Evolutionary conservation across 1,139 yeast species (phyloP).

Genomic region (Blastobotrys serpentis): DNA sequence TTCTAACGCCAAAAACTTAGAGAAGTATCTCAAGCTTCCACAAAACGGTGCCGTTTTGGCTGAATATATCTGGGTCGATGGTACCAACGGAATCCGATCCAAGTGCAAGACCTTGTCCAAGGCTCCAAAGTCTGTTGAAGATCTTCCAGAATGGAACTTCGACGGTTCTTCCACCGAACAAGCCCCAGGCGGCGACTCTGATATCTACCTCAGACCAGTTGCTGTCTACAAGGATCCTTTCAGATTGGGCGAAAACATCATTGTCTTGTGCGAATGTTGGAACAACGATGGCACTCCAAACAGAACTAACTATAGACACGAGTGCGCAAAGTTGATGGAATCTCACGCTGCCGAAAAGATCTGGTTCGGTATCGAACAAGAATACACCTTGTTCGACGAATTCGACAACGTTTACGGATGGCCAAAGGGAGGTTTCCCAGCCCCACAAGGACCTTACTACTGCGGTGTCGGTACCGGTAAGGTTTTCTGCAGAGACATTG

Average conservation of each 20-base stretch:
- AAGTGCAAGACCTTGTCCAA: conserved; percentile 83
- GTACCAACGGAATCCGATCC: conserved; percentile 88
- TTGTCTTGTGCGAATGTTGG: conserved; percentile 95
- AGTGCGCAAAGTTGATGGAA: conserved; percentile 91
- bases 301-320: conserved; percentile 97
- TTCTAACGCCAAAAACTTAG: conserved; percentile 45
- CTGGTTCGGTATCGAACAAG: conserved; percentile 99
- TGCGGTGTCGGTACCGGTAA: conserved; percentile 99
- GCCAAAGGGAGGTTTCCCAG: conserved; percentile 99
- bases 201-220: conserved; percentile 89
- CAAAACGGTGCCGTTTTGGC: conserved; percentile 89
- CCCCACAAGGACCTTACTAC: conserved; percentile 99
- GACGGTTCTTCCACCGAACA: conserved; percentile 98
- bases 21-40: conserved; percentile 78
- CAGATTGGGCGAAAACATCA: conserved; percentile 95
- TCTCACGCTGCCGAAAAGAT: conserved; percentile 83
- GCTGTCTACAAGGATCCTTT: conserved; percentile 95
- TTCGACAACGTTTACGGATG: conserved; percentile 91
- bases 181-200: conserved; percentile 98
- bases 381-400: conserved; percentile 93
- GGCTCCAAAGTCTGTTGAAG: conserved; percentile 71
- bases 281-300: conserved; percentile 99
- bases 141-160: conserved; percentile 98
- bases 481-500: conserved; percentile 96
- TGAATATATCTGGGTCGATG: conserved; percentile 97